Evolutionary conservation across 2,329 filamentous ascomycete genomes (phyloP).

Genomic region (Botrytis cinerea): DNA sequence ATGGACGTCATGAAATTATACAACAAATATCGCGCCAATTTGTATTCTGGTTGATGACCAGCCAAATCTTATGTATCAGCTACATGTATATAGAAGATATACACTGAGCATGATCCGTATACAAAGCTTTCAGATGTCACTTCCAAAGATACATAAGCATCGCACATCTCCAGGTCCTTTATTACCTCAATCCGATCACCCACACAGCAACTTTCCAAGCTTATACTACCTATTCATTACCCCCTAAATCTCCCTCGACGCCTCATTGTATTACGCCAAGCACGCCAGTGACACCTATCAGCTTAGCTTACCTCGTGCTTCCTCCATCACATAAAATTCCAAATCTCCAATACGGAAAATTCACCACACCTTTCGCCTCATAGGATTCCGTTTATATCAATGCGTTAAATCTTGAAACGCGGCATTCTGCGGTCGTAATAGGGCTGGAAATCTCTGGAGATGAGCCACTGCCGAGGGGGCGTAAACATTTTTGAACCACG

Average conservation of each 20-base stretch:
- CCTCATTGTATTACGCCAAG: not conserved
- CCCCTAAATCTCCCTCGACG: not conserved
- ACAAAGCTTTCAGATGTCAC: not conserved
- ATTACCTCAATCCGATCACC: not conserved
- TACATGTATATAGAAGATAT: not conserved
- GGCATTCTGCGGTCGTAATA: not conserved
- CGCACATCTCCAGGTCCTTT: not conserved
- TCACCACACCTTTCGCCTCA: not conserved
- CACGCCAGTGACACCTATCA: not conserved
- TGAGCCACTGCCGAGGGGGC: not conserved
- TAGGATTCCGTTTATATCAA: not conserved
- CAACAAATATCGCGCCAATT: not conserved
- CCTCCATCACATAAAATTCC: not conserved
- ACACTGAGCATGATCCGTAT: not conserved
- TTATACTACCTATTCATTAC: not conserved
- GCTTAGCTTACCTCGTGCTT: not conserved
- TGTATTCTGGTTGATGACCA: not conserved
- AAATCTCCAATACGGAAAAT: not conserved
- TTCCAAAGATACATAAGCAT: not conserved
- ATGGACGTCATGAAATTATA: not conserved
- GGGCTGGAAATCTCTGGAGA: not conserved
- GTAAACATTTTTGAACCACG: not conserved
- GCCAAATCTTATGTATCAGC: not conserved
- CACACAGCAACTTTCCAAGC: not conserved
- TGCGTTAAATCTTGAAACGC: not conserved